Base-by-base conservation (phyloP, 1,284 basidiomycete genomes). In the Somion occarium region DNA sequence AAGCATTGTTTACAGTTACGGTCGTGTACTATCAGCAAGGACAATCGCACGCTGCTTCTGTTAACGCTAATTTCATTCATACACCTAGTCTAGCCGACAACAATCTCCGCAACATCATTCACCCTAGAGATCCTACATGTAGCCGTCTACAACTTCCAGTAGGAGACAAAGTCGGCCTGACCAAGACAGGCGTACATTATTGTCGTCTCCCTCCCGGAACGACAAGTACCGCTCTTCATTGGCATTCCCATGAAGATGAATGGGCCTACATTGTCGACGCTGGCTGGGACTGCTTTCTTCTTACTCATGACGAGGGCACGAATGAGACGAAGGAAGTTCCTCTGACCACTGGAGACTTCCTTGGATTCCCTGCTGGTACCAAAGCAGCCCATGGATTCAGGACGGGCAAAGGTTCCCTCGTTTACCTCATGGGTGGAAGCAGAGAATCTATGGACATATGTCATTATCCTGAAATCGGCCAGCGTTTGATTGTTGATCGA, bases 221-320 rank as follows among this genome's bases (percentile, higher is more conserved):
- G 42, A 58, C 52, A 48, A 62, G 59, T 50, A 57, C 60, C 20
- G 56, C 59, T 22, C 41, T 60, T 38, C 64, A 66, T 56, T 64
- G 61, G 58, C 64, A 66, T 51, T 55, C 46, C 38, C 52, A 53
- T 30, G 62, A 64, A 26, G 64, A 66, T 51, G 64, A 66, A 53
- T 66, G 61, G 61, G 53, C 57, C 49, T 66, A 61, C 52, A 56
- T 66, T 46, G 44, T 66, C 43, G 61, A 63, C n/a, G 63, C 63
- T 5, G 60, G 59, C 18, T 55, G 54, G 18, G 59, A 52, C 44
- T 60, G 58, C 1, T 53, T 48, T 15, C 46, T 63, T 23, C 38
- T 64, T 44, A 34, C 59, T 15, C 55, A 49, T 38, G 57, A 60
- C 13, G 44, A 27, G 5, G 55, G 49, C 9, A 22, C 20, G 24